Base-by-base conservation (phyloP, 108 stramenopile species). In the Epipyxis sp. region DNA sequence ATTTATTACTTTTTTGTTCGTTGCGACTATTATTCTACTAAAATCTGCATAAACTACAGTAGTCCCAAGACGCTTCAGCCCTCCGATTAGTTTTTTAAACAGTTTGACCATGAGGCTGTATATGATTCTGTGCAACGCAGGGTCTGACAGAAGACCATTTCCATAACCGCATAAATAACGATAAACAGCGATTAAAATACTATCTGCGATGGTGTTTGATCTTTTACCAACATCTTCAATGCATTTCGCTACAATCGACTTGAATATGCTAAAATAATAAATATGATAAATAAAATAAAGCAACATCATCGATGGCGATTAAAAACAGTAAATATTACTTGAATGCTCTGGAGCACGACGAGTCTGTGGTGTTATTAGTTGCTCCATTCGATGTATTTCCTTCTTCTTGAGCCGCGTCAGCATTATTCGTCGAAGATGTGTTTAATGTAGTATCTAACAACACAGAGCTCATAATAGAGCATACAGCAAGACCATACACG, bases 61-160 rank as follows among this genome's bases (percentile, higher is more conserved):
- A 30, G 92, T 94, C 16, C 97, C 98, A 65, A 98, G 83, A 40
- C 94, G 89, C 67, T 94, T 93, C n/a, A 98, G 87, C 78, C 96
- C 94, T 41, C 88, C 88, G 61, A 98, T 85, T 57, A 99, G 89
- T 43, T 90, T 87, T 59, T 83, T 71, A 77, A 96, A 98, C 25
- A 92, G 91, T 62, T 91, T 86, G 69, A 86, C 87, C 94, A 95
- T 98, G 44, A 97, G 69, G 27, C 86, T 81, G 78, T 91, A 91
- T 1, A 98, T 87, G 27, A 93, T 87, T 0, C 95, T 91, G 79
- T 94, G 93, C 41, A 99, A 87, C 32, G 92, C 91, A 2, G 97
- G 94, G 76, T 98, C 95, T 80, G 94, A 90, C 79, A 98, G 83
- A 35, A 92, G 69, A n/a, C 91, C 77, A 43, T 93, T 86, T 0